A percentile compares a stretch with the other conserved stretches of the same genome.
Conservation (phyloP, 805 yeast species). For the Allodekkera sacchari region DNA sequence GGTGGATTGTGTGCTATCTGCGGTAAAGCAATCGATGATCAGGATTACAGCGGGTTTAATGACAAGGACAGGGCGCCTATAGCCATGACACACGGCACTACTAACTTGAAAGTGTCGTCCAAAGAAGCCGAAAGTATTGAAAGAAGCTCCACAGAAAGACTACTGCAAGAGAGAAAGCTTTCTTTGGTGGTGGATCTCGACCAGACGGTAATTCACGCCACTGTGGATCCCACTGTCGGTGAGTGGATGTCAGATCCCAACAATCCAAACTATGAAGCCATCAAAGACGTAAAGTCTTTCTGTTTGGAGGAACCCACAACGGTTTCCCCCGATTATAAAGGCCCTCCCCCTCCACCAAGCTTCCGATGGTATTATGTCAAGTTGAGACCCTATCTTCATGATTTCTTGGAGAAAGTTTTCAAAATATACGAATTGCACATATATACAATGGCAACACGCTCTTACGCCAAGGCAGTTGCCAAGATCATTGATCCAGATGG, state of each 20-base stretch:
- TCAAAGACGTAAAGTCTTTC: slow-evolving; percentile 74
- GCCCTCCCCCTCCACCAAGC: slow-evolving; percentile 50
- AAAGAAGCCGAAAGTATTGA: slow-evolving; percentile 86
- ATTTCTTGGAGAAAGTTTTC: slow-evolving; percentile 58
- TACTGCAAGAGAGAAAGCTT: slow-evolving; percentile 56
- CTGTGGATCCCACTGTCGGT: slow-evolving; percentile 95
- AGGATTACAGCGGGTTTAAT: slow-evolving; percentile 66
- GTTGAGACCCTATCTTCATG: slow-evolving; percentile 75
- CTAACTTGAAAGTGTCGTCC: slow-evolving; percentile 73
- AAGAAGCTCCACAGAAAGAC: slow-evolving; percentile 48
- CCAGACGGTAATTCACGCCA: slow-evolving; percentile 95
- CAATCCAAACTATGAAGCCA: slow-evolving; percentile 78
- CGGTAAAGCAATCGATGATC: slow-evolving; percentile 68
- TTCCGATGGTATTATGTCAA: slow-evolving; percentile 89
- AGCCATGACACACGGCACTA: slow-evolving; percentile 82
- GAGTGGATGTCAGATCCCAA: slow-evolving; percentile 87
- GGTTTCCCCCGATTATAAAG: slow-evolving; percentile 48
- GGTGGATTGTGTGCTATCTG: slow-evolving; percentile 94
- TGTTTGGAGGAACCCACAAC: slow-evolving; percentile 68
- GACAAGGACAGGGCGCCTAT: slow-evolving; percentile 74
- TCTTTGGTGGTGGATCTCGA: slow-evolving; percentile 93
- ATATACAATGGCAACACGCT: slow-evolving; percentile 96
- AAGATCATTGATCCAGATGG: slow-evolving; percentile 88
- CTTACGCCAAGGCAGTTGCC: slow-evolving; percentile 86
- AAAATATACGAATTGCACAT: slow-evolving; percentile 81